Evolutionary conservation across 2,329 filamentous ascomycete genomes (phyloP), one percentile per base, ranked within the genome.

Genomic region (Aspergillus sp.): DNA sequence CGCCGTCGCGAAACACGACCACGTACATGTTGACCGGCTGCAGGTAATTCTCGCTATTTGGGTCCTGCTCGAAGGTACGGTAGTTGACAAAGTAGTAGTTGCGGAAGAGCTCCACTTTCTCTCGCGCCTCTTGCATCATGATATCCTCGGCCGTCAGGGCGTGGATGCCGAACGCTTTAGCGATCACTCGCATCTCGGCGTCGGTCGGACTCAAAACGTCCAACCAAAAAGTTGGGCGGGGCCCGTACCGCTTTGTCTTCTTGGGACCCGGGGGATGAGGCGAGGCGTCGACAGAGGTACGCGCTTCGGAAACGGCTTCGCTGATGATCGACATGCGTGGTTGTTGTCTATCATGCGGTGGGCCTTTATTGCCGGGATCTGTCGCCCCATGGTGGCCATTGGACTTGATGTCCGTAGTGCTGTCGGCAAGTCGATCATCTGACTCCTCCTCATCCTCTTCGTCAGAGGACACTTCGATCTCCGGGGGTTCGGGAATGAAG

Each of bases 71-170:
- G 67, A 99, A 99, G 0, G 91, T 95, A 14, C 94, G 88, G 71
- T 99, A 99, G 71, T 96, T 97, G 75, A 99, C 90, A 65, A 99
- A 97, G 72, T 99, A 99, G 76, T 99, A 99, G 69, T 96, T 89
- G 31, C 90, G 87, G 78, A 99, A 99, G 1, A 99, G 81, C 71
- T 99, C 94, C 0, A 99, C 94, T 75, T 99, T 99, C 68, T 99
- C 94, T 19, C 94, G 92, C 38, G 92, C 89, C 76, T 99, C 94
- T 70, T 97, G 91, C 78, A 97, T 87, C 82, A 97, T 88, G 64
- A 99, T 97, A 68, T 99, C 94, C 71, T 99, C 94, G 1, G 91
- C 88, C 0, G 94, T 99, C 53, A 99, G 77, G 0, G 94, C 92
- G 74, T 99, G 94, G 55, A 99, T 97, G 14, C 91, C 91, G 68